These are phyloP conservation scores for Candida stauntonica DNA, from an alignment of 805 yeast genomes.

Conservation along the genomic window DNA sequence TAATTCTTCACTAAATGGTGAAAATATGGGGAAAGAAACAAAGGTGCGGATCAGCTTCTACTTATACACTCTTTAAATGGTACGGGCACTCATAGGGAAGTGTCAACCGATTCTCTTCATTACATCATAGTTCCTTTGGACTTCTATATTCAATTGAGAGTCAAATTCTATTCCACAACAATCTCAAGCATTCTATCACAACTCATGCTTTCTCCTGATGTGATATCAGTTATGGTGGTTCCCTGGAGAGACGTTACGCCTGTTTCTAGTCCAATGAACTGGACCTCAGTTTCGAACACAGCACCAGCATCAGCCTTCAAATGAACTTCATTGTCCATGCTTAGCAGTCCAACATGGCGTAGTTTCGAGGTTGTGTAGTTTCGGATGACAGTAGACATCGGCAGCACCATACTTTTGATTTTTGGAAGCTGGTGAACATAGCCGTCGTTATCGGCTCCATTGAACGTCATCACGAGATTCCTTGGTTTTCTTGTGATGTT, in stretches of 20 bases:
- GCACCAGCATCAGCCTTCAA: slow-evolving; percentile 51
- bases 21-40: no score
- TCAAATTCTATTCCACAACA: no score
- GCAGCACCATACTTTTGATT: slow-evolving; percentile 20
- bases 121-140: no score
- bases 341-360: slow-evolving; percentile 51
- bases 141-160: no score
- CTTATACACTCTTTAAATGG: no score
- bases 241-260: slow-evolving; percentile 67
- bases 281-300: slow-evolving; percentile 60
- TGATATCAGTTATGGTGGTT: slow-evolving; percentile 57
- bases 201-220: slow-evolving; percentile 62
- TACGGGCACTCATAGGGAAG: no score
- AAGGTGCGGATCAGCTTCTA: no score
- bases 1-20: no score
- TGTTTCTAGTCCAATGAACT: slow-evolving; percentile 54
- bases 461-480: slow-evolving; percentile 45
- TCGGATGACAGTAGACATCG: slow-evolving; percentile 26
- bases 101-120: no score
- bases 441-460: slow-evolving; percentile 13
- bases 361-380: slow-evolving; percentile 36
- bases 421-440: slow-evolving; percentile 25
- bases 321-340: slow-evolving; percentile 61
- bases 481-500: slow-evolving; percentile 51
- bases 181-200: slow-evolving; percentile 70